phyloP scores from a whole-genome alignment of 2,329 filamentous ascomycete genomes.

The Aspergillus quadricinctus region DNA sequence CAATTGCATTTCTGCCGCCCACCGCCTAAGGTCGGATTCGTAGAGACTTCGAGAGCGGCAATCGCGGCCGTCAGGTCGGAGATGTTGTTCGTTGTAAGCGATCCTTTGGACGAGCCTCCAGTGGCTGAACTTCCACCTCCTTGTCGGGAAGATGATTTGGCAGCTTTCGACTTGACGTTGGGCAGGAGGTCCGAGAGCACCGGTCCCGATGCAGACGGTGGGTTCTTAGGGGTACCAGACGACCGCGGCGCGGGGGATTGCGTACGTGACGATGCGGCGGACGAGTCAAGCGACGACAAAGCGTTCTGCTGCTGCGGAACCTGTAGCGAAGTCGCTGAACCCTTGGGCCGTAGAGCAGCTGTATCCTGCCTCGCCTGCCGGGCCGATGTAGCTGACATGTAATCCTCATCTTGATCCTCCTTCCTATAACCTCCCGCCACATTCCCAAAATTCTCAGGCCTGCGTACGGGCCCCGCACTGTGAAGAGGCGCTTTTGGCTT shows the following conservation, averaged over 20 bases:
- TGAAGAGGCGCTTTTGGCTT: constrained; percentile 61
- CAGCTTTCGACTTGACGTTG: constrained; percentile 56
- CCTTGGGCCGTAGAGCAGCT: constrained; percentile 42
- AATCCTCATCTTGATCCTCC: constrained; percentile 64
- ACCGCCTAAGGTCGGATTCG: constrained; percentile 68
- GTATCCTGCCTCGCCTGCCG: constrained; percentile 36
- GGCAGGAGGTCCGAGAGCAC: constrained; percentile 71
- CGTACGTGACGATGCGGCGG: constrained; percentile 44
- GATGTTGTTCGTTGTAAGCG: constrained; percentile 46
- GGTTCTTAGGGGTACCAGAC: constrained; percentile 39
- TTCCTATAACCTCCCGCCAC: constrained; percentile 71
- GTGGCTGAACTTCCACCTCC: constrained; percentile 62
- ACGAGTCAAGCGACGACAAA: constrained; percentile 35
- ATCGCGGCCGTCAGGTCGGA: constrained; percentile 70
- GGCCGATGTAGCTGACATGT: constrained; percentile 55
- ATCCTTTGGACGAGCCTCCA: constrained; percentile 55
- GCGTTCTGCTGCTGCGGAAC: constrained; percentile 29
- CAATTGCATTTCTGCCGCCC: constrained; percentile 75
- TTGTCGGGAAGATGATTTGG: constrained; percentile 70
- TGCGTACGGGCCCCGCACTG: constrained; percentile 56
- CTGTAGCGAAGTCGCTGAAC: constrained; percentile 46
- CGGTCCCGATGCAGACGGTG: constrained; percentile 68
- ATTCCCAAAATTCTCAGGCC: constrained; percentile 61
- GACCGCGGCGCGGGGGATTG: constrained; percentile 34
- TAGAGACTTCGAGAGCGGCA: constrained; percentile 81